Base-by-base conservation (phyloP, 2,329 filamentous ascomycete species). In the Emergomyces africanus region DNA sequence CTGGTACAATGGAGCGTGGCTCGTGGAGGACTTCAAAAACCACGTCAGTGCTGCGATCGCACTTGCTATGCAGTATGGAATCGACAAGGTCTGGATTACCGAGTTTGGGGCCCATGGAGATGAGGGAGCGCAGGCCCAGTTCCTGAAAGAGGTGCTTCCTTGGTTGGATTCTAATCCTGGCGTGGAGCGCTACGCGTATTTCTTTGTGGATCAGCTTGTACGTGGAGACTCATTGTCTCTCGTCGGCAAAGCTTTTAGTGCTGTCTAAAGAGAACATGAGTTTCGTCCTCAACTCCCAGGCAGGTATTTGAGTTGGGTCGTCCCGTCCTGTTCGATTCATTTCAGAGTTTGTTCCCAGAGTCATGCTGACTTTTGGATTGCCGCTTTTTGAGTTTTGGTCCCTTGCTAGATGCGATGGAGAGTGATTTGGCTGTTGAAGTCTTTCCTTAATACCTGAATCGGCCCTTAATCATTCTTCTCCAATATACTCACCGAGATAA, bases 11-110 rank as follows among this genome's bases (percentile, higher is more conserved):
- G 53, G 64, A 10, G 65, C 67, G 5, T 64, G 66, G 49, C 58
- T 65, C 48, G 54, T 66, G 44, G 66, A 64, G 2, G 68, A 72
- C 30, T 75, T 78, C 68, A 70, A 73, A 65, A 58, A 60, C 6
- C 72, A 75, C 44, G 69, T 77, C 46, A 58, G 64, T 14, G 59
- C 71, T 49, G 72, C 75, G 20, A 68, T 73, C 57, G 56, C 62
- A 9, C 63, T 74, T 9, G 75, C 72, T 0, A 46, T 59, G 3
- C 54, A 68, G 14, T 64, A 75, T 56, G 64, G 63, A 23, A 69
- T 78, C 37, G 50, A 64, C n/a, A 70, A 73, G 53, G 69, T 78
- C 61, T 78, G 76, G 76, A 61, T 78, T 20, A 75, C 76, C 1
- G 76, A 78, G 64, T 78, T 77, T 61, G 72, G 69, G 9, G 69